Evolutionary conservation across 257 asterid species (phyloP), one percentile per base, ranked within the genome.

Genomic region (Solanum sitiens): DNA sequence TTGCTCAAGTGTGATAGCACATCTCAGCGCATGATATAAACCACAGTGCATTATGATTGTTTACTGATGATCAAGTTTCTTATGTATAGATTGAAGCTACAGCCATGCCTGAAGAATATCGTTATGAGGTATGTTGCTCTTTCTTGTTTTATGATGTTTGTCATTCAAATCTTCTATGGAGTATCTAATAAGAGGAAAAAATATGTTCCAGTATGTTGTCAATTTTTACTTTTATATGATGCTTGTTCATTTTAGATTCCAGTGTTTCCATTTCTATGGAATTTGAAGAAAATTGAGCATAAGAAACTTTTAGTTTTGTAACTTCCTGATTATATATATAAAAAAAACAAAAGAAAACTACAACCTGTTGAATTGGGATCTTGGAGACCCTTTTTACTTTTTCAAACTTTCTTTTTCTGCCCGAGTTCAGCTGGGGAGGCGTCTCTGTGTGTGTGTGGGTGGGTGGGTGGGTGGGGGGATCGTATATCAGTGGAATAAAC

Each of bases 71-170:
- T 83, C 56, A 85, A 72, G 45, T 89, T 87, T 80, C 73, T 77
- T 86, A 88, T 88, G 86, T 80, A 86, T 88, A 95, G 99, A 93
- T 96, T 87, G 94, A 89, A 89, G 98, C 91, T 72, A 93, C 99
- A 76, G 88, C 90, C 88, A 96, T 96, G 99, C 98, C 98, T 14
- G 96, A 92, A 90, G 98, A 93, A 89, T 96, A 95, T 87, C 93
- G 92, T 45, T 92, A 94, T 72, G 95, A 96, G 84, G 99, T 96
- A 91, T 93, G 98, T 89, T 21, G 32, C 21, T 86, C 85, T 71
- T 42, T 39, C 20, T 89, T 87, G 27, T 71, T 61, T 23, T 83
- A 61, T 37, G 73, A n/a, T 27, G 16, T 30, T 85, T 45, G 14
- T 45, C 84, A 25, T 39, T 27, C 50, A 53, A 61, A 47, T 50